Conservation (phyloP, 1,139 yeast genomes). For the Candida gigantensis region DNA sequence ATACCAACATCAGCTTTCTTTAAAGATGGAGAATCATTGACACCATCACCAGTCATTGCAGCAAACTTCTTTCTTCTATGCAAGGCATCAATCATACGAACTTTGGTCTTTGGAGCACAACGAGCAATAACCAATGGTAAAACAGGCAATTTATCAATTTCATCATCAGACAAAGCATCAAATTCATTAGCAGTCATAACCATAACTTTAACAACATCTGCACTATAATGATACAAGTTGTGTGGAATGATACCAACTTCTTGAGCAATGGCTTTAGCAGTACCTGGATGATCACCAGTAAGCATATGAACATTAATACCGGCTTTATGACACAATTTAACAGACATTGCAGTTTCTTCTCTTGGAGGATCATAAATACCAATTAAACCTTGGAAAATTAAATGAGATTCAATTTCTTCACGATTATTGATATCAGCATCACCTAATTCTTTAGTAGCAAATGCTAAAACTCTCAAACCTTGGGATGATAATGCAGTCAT, state of each 20-base stretch:
- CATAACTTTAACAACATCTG: conserved; percentile 64
- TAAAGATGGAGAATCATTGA: conserved; percentile 80
- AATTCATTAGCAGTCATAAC: conserved; percentile 77
- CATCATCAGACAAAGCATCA: conserved; percentile 61
- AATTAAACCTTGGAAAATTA: conserved; percentile 66
- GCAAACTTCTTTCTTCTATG: conserved; percentile 70
- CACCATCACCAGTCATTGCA: conserved; percentile 92
- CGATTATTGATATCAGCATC: conserved; percentile 39
- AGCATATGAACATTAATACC: conserved; percentile 85
- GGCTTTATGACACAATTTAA: conserved; percentile 67
- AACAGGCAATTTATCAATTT: conserved; percentile 68
- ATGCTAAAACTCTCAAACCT: conserved; percentile 76
- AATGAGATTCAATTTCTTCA: conserved; percentile 52
- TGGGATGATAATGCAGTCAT: conserved; percentile 65
- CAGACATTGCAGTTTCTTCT: conserved; percentile 68
- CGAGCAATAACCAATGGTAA: conserved; percentile 81
- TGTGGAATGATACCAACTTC: conserved; percentile 84
- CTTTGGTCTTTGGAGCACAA: conserved; percentile 85
- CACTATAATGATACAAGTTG: conserved; percentile 62
- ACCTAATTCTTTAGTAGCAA: conserved; percentile 48
- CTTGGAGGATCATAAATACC: conserved; percentile 89
- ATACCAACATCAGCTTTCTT: conserved; percentile 82
- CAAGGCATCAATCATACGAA: conserved; percentile 79
- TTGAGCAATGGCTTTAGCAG: conserved; percentile 80
- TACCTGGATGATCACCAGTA: conserved; percentile 84